A percentile compares a stretch with the other conserved stretches of the same genome.
Conservation (phyloP, 2,329 filamentous ascomycete species). For the Alternaria atra region DNA sequence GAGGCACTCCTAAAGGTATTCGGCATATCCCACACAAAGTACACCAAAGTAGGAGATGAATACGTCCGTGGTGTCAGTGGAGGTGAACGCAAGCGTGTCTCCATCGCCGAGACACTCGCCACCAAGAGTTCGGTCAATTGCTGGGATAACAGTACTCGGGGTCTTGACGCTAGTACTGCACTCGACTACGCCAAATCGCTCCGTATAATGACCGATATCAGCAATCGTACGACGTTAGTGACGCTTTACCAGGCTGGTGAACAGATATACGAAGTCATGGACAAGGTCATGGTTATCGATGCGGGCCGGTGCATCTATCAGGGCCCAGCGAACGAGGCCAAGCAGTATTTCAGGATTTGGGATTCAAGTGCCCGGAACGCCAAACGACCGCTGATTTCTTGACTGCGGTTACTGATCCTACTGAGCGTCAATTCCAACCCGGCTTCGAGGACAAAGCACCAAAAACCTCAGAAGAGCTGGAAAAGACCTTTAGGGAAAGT, state of each 20-base stretch:
- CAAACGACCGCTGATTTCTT: constrained; percentile 82
- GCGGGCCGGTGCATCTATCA: constrained; percentile 74
- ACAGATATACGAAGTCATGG: constrained; percentile 76
- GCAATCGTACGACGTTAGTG: constrained; percentile 73
- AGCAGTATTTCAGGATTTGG: constrained; percentile 72
- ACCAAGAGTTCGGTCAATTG: constrained; percentile 72
- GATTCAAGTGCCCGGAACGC: constrained; percentile 67
- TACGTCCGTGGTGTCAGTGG: constrained; percentile 77
- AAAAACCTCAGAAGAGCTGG: constrained; percentile 73
- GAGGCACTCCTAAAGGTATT: constrained; percentile 79
- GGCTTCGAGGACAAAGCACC: constrained; percentile 69
- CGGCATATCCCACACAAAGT: constrained; percentile 76
- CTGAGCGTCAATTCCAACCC: constrained; percentile 72
- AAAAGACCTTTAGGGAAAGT: constrained; percentile 72
- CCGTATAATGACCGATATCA: constrained; percentile 81
- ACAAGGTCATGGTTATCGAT: constrained; percentile 83
- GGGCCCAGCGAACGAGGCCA: constrained; percentile 68
- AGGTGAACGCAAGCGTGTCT: constrained; percentile 78
- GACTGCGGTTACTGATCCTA: constrained; percentile 77
- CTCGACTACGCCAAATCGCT: constrained; percentile 80
- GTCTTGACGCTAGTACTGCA: constrained; percentile 81
- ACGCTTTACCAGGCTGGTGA: constrained; percentile 77
- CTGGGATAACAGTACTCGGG: constrained; percentile 83
- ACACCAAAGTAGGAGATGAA: constrained; percentile 80
- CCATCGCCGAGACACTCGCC: constrained; percentile 79